Evolutionary conservation across 179 eudicot genomes (phyloP), one percentile per base, ranked within the genome.

Genomic region (Beta corolliflora): DNA sequence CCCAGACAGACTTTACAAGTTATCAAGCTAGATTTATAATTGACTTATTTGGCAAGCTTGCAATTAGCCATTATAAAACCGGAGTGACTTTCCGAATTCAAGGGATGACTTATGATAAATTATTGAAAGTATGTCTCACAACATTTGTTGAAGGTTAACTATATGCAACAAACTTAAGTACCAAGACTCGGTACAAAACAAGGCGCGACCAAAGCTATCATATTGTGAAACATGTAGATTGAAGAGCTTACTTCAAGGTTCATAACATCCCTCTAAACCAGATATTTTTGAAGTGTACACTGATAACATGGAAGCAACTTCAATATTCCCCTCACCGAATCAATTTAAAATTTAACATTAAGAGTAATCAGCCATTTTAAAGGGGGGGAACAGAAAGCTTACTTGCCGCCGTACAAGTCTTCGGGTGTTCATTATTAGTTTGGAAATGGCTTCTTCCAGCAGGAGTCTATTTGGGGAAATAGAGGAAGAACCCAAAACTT

Each of bases 381-480:
- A 21, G 5, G 5, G 8, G 50, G 0, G 63, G 29, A 1, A 67
- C 15, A 79, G 75, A 78, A 72, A 36, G 55, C 92, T 88, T 92
- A 96, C 98, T 87, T 96, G 99, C 58, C 97, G 98, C 73, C 99
- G 97, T 80, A 94, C 91, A 79, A 96, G 98, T 83, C 97, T 90
- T 81, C 94, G 83, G 29, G 98, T 96, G 78, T 93, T 96, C 56
- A 79, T 44, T 85, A 94, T 94, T 29, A 96, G 84, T 81, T 85
- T 91, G 75, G 86, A 86, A 81, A 94, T 87, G 78, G 92, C 94
- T 84, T 90, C 97, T 77, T 83, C 77, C 75, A 96, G 79, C 48
- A 89, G 83, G 68, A 77, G 52, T 66, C 85, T 89, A 29, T 52
- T 64, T 50, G 78, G 83, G 81, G 79, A 79, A 77, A 86, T 91